Evolutionary conservation across 2,329 filamentous ascomycete species (phyloP).

Genomic region (Trichoderma breve): DNA sequence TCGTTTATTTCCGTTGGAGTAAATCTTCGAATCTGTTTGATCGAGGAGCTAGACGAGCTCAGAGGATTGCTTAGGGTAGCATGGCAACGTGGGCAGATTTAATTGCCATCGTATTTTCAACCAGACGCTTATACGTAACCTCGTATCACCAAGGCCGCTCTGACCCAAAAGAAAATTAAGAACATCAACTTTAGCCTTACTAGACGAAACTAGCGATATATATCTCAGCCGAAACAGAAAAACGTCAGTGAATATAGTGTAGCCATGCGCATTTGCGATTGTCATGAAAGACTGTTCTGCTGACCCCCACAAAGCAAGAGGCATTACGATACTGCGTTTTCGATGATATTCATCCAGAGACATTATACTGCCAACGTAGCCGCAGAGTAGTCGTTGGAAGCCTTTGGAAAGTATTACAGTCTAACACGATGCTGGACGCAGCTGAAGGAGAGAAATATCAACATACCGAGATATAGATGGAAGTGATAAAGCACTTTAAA

Average conservation of each 20-base stretch:
- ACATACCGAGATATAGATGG: neutral
- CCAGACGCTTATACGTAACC: too few relatives aligned
- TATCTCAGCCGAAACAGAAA: too few relatives aligned
- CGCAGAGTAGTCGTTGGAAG: neutral
- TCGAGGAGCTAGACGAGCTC: neutral
- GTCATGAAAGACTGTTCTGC: too few relatives aligned
- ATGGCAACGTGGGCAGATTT: neutral
- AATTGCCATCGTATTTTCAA: too few relatives aligned
- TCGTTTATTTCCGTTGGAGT: neutral
- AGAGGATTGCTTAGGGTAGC: neutral
- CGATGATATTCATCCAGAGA: neutral
- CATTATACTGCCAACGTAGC: neutral
- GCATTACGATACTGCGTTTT: neutral
- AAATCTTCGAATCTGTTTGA: neutral
- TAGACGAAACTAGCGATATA: too few relatives aligned
- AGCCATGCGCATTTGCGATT: too few relatives aligned
- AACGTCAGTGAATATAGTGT: too few relatives aligned
- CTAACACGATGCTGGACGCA: neutral
- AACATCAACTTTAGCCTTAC: too few relatives aligned
- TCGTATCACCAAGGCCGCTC: too few relatives aligned
- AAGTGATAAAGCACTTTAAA: neutral
- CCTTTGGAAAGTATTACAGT: neutral
- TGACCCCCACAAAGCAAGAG: too few relatives aligned
- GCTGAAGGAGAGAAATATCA: neutral
- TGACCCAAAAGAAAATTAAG: too few relatives aligned